Evolutionary conservation across 1,284 basidiomycete genomes (phyloP), one percentile per base, ranked within the genome.

Genomic region (Termitomyces sp.): DNA sequence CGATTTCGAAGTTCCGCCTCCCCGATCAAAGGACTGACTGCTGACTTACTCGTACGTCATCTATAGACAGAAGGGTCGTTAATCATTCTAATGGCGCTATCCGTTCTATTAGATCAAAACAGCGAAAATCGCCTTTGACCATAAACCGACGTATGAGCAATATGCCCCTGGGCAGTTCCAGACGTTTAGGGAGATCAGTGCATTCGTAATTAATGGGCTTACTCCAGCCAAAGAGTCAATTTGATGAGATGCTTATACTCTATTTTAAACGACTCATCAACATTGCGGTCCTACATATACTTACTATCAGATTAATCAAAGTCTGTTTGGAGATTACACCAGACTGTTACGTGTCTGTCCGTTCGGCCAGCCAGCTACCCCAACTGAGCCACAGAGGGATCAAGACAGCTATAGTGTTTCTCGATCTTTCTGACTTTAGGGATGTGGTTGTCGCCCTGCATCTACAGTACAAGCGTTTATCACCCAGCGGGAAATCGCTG

Each of bases 11-110:
- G 84, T 3, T 74, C 73, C 0, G 84, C 86, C 1, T 91, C 88
- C 6, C 83, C 90, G 0, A 77, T 93, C 58, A 91, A 91, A 64
- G 91, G 91, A 0, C 69, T 93, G 1, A 93, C 90, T 0, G 76
- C 90, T 0, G 89, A 93, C 58, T 86, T 94, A 14, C 69, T 91
- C 49, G 88, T 91, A 60, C 60, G 83, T 50, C 9, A 43, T 31
- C 31, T 10, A 5, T 35, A 35, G 21, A 35, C 9, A 16, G n/a
- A 35, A 18, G 10, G 9, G n/a, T 19, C 11, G 16, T 13, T 6
- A 26, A 10, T 5, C 31, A n/a, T 21, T 24, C 45, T 46, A 21
- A 46, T 37, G 16, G 10, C 10, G 14, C 21, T 16, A 21, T 10
- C n/a, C 10, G 21, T 10, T 14, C 2, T 5, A 24, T 16, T 26